Evolutionary conservation across 352 stramenopile species (phyloP).

Genomic region (Phytophthora multivora): DNA sequence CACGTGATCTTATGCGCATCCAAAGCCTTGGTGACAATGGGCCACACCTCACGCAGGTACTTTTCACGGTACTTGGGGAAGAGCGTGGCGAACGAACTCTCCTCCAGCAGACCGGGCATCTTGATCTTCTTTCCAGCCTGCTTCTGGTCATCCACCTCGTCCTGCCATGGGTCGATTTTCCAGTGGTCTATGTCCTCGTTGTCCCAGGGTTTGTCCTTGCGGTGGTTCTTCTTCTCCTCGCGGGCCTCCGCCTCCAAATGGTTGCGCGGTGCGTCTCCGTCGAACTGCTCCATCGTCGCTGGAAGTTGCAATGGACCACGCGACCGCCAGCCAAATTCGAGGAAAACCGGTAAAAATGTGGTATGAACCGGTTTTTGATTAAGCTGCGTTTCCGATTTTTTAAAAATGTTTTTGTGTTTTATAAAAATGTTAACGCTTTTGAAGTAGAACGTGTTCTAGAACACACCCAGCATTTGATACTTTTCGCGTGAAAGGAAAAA

Average conservation of each 20-base stretch:
- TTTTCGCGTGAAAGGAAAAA: no score
- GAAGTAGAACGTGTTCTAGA: no score
- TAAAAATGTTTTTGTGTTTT: constrained; percentile 7
- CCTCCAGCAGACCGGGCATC: constrained; percentile 94
- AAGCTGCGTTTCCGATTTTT: neutral
- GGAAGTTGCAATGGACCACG: constrained; percentile 1
- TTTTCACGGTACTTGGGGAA: constrained; percentile 99
- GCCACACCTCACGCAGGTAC: constrained; percentile 99
- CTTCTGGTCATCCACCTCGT: constrained; percentile 85
- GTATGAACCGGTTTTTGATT: neutral
- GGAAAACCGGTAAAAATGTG: neutral
- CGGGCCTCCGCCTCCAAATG: constrained; percentile 47
- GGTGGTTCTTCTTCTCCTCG: constrained; percentile 93
- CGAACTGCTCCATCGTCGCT: constrained; percentile 69
- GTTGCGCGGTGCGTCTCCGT: constrained; percentile 52
- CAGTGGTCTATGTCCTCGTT: constrained; percentile 98
- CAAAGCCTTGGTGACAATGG: constrained; percentile 97
- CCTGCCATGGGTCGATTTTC: constrained; percentile 92
- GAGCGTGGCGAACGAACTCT: constrained; percentile 99
- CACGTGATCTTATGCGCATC: constrained; percentile 96
- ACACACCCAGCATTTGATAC: no score
- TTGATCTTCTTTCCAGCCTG: constrained; percentile 62
- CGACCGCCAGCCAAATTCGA: constrained; percentile 29
- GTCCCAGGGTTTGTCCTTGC: constrained; percentile 99
- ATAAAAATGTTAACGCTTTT: neutral